These are phyloP conservation scores for Aspergillus pseudotamarii DNA, from an alignment of 2,329 filamentous ascomycete genomes.

Conservation along the genomic window DNA sequence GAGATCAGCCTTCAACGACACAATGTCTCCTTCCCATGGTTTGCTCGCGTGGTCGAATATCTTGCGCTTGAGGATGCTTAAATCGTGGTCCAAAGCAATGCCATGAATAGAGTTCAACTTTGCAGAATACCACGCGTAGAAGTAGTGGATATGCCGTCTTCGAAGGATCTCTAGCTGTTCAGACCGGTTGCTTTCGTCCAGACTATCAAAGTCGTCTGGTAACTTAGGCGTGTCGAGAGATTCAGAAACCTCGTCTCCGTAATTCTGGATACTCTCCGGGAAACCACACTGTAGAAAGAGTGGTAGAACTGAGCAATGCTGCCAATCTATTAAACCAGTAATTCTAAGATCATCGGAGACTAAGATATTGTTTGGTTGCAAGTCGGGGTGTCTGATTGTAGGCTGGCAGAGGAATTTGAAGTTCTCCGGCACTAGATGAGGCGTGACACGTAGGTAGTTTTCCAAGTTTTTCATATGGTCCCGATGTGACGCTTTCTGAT, in stretches of 20 bases:
- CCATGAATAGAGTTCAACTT: background rate
- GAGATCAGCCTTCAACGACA: conserved; percentile 23
- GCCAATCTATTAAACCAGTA: conserved; percentile 32
- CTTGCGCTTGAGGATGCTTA: conserved; percentile 16
- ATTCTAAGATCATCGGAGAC: conserved; percentile 15
- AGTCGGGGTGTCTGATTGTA: conserved; percentile 24
- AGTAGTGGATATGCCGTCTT: conserved; percentile 8
- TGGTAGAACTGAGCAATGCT: conserved; percentile 29
- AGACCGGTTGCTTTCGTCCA: background rate
- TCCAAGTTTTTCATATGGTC: background rate
- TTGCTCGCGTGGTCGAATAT: conserved; percentile 22
- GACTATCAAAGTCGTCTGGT: background rate
- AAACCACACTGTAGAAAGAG: conserved; percentile 29
- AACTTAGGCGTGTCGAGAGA: background rate
- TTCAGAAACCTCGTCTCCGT: conserved; percentile 16
- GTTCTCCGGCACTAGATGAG: background rate
- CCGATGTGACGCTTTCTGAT: background rate
- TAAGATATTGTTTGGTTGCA: conserved; percentile 31
- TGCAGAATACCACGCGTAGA: background rate
- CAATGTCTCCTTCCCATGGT: conserved; percentile 30
- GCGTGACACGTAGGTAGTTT: conserved; percentile 1
- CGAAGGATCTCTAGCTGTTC: conserved; percentile 1
- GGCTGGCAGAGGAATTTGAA: conserved; percentile 8
- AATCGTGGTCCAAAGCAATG: conserved; percentile 8
- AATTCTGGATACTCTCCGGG: conserved; percentile 28